Percentiles rank a stretch among this genome's conserved stretches.
phyloP scores from a whole-genome alignment of 2,329 filamentous ascomycete species.

The Orbilia oligospora region DNA sequence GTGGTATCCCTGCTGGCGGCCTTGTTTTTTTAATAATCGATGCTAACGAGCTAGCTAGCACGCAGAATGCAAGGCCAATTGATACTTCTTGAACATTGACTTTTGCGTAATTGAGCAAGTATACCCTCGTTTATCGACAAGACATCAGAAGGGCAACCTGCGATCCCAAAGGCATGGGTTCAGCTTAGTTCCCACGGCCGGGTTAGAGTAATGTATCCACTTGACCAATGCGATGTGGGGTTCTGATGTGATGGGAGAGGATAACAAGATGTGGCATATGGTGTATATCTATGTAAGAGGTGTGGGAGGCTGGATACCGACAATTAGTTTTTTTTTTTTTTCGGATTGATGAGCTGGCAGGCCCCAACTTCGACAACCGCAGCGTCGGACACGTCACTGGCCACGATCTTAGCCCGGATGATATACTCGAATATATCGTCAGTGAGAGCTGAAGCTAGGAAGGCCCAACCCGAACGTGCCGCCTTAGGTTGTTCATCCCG shows the following conservation, averaged over 20 bases:
- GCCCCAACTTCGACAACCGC: constrained; percentile 53
- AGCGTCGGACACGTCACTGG: constrained; percentile 57
- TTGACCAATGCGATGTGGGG: constrained; percentile 51
- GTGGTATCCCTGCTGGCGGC: constrained; percentile 24
- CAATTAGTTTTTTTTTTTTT: constrained; percentile 20
- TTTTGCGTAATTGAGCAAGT: constrained; percentile 44
- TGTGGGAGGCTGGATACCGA: constrained; percentile 39
- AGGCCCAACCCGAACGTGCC: constrained; percentile 52
- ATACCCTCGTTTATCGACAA: constrained; percentile 50
- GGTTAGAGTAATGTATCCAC: constrained; percentile 24
- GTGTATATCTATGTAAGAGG: neutral
- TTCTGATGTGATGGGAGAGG: constrained; percentile 55
- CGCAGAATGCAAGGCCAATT: constrained; percentile 32
- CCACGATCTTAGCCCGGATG: constrained; percentile 39
- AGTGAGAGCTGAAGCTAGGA: constrained; percentile 23
- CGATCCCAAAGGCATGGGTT: constrained; percentile 15
- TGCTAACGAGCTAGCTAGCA: neutral
- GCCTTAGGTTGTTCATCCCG: constrained; percentile 49
- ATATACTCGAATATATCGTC: constrained; percentile 26
- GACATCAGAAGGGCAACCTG: constrained; percentile 20
- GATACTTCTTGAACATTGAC: constrained; percentile 21
- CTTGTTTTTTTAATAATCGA: constrained; percentile 32
- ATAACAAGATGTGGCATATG: constrained; percentile 15
- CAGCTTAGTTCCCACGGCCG: constrained; percentile 35
- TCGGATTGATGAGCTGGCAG: constrained; percentile 60